A percentile compares a stretch with the other conserved stretches of the same genome.
Conservation (phyloP, 1,139 yeast genomes). For the Yamadazyma atlantica region DNA sequence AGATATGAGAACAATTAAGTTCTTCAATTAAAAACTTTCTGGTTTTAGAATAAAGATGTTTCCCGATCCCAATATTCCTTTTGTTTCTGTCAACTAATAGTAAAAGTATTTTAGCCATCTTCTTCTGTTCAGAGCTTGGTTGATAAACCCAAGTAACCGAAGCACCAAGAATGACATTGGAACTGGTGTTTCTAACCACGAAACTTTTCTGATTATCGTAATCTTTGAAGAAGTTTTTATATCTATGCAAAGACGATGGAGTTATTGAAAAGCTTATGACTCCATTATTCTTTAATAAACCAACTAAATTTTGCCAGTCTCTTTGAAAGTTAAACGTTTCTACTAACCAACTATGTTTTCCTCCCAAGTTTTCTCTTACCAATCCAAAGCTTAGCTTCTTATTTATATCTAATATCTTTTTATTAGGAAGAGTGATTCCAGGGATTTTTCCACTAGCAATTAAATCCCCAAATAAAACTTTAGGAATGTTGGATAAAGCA, state of each 20-base stretch:
- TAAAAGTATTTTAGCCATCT: background rate
- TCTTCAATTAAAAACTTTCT: background rate
- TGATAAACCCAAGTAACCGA: background rate
- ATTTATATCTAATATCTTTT: background rate
- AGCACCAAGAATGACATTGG: background rate
- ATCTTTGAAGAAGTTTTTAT: background rate
- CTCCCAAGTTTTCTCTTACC: background rate
- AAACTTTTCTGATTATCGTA: slow-evolving; percentile 1
- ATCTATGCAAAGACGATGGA: background rate
- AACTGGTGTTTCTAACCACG: background rate
- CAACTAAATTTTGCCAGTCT: background rate
- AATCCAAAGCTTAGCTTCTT: background rate
- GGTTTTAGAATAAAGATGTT: slow-evolving; percentile 1
- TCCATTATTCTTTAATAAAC: background rate
- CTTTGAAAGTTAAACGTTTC: background rate
- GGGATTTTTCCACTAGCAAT: background rate
- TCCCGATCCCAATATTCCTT: slow-evolving; percentile 1
- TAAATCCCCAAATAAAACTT: background rate
- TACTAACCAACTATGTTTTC: slow-evolving; percentile 1
- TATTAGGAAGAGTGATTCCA: background rate
- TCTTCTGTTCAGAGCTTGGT: background rate
- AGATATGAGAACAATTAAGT: background rate
- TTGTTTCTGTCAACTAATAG: background rate
- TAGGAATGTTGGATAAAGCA: background rate
- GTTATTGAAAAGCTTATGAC: background rate